A percentile compares a stretch with the other conserved stretches of the same genome.
These are phyloP conservation scores for Penicillium sclerotigenum DNA, from an alignment of 2,329 filamentous ascomycete species.

Conservation along the genomic window DNA sequence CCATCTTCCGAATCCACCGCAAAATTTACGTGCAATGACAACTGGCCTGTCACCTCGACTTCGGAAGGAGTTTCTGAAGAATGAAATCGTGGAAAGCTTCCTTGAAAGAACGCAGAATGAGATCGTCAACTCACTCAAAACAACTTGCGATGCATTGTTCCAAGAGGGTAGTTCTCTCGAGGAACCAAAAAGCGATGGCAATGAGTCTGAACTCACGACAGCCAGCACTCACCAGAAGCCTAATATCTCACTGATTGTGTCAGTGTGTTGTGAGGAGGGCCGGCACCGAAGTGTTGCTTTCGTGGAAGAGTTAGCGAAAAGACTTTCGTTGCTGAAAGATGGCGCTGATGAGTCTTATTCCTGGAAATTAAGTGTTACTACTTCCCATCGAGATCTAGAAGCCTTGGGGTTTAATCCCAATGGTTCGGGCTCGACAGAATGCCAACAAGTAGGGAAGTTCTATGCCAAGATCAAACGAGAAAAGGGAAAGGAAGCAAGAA, in stretches of 20 bases:
- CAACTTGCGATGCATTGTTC: not conserved
- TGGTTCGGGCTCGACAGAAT: not conserved
- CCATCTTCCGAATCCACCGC: constrained; percentile 8
- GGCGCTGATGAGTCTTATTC: not conserved
- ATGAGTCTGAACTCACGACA: not conserved
- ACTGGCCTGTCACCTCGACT: constrained; percentile 8
- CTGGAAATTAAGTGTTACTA: not conserved
- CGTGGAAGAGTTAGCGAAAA: not conserved
- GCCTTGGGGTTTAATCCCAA: not conserved
- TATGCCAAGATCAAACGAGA: not conserved
- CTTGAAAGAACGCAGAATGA: not conserved
- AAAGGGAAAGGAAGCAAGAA: not conserved
- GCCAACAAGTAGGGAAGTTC: not conserved
- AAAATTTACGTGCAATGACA: constrained; percentile 1
- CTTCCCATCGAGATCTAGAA: not conserved
- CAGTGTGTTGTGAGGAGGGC: constrained; percentile 12
- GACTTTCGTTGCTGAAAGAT: not conserved
- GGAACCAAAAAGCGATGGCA: not conserved
- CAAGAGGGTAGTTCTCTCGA: not conserved
- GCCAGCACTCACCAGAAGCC: not conserved
- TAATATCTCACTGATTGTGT: not conserved
- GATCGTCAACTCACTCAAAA: not conserved
- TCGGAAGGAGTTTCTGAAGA: constrained; percentile 7
- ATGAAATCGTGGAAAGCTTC: constrained; percentile 2
- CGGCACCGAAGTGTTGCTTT: constrained; percentile 10